phyloP scores from a whole-genome alignment of 192 early-diverging fungal species.

The Rhizoclosmatium sp. region DNA sequence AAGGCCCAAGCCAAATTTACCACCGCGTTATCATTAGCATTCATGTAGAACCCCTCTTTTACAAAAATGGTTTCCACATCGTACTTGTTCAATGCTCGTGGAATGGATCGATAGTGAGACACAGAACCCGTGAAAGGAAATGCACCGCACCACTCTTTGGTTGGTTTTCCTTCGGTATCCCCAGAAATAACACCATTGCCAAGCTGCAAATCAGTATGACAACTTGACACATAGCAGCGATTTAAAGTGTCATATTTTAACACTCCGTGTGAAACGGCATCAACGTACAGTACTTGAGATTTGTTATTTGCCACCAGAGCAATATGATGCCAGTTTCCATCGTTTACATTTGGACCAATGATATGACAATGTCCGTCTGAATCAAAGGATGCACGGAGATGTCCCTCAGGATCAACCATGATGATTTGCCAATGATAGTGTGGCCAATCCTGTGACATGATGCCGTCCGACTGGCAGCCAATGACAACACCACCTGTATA shows the following conservation, averaged over 20 bases:
- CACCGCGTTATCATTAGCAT: too few relatives aligned
- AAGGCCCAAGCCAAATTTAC: too few relatives aligned
- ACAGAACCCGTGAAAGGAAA: background rate
- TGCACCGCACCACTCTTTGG: background rate
- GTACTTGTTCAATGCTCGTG: background rate
- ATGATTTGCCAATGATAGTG: constrained; percentile 28
- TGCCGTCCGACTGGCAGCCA: background rate
- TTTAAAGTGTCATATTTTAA: background rate
- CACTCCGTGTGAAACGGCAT: background rate
- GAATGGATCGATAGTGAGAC: background rate
- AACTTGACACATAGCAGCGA: background rate
- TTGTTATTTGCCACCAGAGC: background rate
- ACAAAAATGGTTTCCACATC: too few relatives aligned
- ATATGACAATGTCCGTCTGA: background rate
- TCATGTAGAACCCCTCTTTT: too few relatives aligned
- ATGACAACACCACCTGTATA: constrained; percentile 7
- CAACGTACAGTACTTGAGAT: constrained; percentile 7
- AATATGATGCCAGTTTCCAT: constrained; percentile 16
- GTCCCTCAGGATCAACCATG: background rate
- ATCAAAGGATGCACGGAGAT: background rate
- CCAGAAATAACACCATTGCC: background rate
- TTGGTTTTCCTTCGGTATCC: background rate
- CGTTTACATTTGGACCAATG: background rate
- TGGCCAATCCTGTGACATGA: background rate
- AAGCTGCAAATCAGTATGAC: background rate